These are phyloP conservation scores for Pseudopithomyces chartarum DNA, from an alignment of 2,329 filamentous ascomycete genomes.

Conservation along the genomic window DNA sequence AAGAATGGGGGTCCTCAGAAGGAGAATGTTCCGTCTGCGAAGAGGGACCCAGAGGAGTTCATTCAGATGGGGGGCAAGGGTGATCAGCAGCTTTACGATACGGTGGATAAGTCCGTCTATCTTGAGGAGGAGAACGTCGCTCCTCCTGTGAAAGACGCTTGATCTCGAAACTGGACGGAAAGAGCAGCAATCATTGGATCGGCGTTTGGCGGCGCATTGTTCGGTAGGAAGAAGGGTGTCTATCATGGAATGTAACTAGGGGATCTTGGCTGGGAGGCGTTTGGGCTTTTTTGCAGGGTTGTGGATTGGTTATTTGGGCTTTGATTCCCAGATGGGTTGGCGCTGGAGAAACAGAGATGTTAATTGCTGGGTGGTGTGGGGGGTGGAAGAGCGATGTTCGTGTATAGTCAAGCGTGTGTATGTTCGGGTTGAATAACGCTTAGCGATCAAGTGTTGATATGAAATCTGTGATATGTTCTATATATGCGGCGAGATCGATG, in stretches of 20 bases:
- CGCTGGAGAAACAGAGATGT: not conserved
- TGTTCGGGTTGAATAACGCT: not conserved
- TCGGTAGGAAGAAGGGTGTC: constrained; percentile 10
- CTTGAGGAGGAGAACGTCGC: constrained; percentile 22
- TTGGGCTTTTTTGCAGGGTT: not conserved
- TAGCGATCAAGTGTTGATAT: not conserved
- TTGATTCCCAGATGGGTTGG: not conserved
- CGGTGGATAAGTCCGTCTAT: constrained; percentile 58
- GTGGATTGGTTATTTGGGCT: not conserved
- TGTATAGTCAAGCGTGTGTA: not conserved
- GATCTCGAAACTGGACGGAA: not conserved
- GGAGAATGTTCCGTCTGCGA: constrained; percentile 70
- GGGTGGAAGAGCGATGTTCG: not conserved
- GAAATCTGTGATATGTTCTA: no score
- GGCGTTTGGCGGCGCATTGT: constrained; percentile 19
- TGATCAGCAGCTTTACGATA: constrained; percentile 75
- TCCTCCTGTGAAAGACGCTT: constrained; percentile 6
- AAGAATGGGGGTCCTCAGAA: constrained; percentile 30
- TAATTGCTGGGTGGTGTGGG: not conserved
- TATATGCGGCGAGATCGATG: no score
- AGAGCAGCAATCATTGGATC: constrained; percentile 9
- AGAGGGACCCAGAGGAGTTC: constrained; percentile 75
- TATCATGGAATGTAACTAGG: no score
- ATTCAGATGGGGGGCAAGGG: constrained; percentile 84
- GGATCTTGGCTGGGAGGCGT: no score